Evolutionary conservation across 2,329 filamentous ascomycete genomes (phyloP), one percentile per base, ranked within the genome.

Genomic region (Tolypocladium cylindrosporum): DNA sequence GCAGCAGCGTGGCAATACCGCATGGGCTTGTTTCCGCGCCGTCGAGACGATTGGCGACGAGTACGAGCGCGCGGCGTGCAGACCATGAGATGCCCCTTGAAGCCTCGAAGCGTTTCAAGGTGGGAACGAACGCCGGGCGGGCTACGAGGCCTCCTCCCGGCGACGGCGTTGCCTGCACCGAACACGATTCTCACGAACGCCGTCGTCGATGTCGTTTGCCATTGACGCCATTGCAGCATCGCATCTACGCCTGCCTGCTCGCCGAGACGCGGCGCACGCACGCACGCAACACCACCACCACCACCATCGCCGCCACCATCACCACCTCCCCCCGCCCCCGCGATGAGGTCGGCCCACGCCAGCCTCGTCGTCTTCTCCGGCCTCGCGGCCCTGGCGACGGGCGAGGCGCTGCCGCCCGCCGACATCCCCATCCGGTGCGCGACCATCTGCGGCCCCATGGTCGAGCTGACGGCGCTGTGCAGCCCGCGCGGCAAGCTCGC

Each of bases 391-490:
- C 52, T 69, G 54, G 65, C 64, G 42, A 56, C 61, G 10, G 67
- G 68, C 34, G 68, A 71, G 40, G 67, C 67, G 37, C 64, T 76
- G 41, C 67, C 66, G 21, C 64, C 69, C 14, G 64, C 72, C 27
- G 69, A 73, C 34, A 71, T 76, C 19, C 74, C 74, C 39, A 58
- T 74, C 27, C 65, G 67, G 56, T 76, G 74, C 59, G 72, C 72
- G 41, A 71, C 69, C 43, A 75, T 76, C 55, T 76, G 74, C 65
- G 74, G 73, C 5, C 74, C 74, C 55, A 71, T 76, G 54, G 72
- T 76, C 58, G 74, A 76, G 64, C 63, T 76, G n/a, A 71, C 72
- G 39, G 65, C 65, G 11, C 68, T 69, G 51, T 76, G 74, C 66
- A 67, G 68, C 60, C 58, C 59, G 24, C 61, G 58, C 60, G 13